Evolutionary conservation across 78 protist species (phyloP).

Genomic region (Bodo saltans): DNA sequence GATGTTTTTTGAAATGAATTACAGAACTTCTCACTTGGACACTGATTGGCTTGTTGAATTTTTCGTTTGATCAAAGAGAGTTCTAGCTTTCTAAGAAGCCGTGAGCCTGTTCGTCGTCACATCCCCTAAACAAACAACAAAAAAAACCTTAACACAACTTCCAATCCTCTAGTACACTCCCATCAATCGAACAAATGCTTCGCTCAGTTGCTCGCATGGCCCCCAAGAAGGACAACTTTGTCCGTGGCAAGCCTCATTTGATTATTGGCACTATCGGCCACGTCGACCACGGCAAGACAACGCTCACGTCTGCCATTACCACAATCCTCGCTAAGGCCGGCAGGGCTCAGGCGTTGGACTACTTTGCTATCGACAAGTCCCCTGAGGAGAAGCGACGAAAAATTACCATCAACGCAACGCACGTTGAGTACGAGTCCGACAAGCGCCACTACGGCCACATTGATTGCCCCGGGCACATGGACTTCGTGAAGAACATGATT

Average conservation of each 20-base stretch:
- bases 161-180: too few species aligned
- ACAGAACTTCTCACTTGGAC: too few species aligned
- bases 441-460: slow-evolving; percentile 79
- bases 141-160: too few species aligned
- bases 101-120: too few species aligned
- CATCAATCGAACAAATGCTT: slow-evolving; percentile 8
- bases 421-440: slow-evolving; percentile 82
- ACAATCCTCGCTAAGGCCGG: slow-evolving; percentile 39
- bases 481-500: slow-evolving; percentile 86
- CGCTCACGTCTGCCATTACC: slow-evolving; percentile 92
- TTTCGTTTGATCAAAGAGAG: too few species aligned
- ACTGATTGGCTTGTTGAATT: too few species aligned
- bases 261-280: slow-evolving; percentile 97
- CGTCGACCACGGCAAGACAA: slow-evolving; percentile 96
- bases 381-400: slow-evolving; percentile 82
- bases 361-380: slow-evolving; percentile 40
- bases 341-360: slow-evolving; percentile 42
- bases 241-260: slow-evolving; percentile 80
- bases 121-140: too few species aligned
- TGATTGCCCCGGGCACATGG: slow-evolving; percentile 89
- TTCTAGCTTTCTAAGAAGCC: too few species aligned
- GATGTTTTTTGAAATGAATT: too few species aligned
- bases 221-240: slow-evolving; percentile 43
- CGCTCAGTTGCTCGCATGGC: background rate
- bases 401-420: slow-evolving; percentile 90